Evolutionary conservation across 352 stramenopile genomes (phyloP).

Genomic region (Globisporangium recalcitrans): DNA sequence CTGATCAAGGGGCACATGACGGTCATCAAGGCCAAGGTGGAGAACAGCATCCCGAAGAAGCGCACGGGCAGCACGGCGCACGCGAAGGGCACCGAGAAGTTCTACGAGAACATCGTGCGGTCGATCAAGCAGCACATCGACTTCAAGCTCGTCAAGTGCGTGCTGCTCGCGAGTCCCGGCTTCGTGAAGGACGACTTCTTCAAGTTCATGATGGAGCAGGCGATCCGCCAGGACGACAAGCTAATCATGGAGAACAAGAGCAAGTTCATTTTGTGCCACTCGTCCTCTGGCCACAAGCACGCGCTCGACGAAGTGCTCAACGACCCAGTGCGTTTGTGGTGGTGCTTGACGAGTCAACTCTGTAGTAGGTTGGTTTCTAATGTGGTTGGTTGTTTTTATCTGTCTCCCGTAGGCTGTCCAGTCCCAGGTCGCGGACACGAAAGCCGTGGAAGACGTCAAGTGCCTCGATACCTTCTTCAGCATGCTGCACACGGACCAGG

Average conservation of each 20-base stretch:
- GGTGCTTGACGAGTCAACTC: background rate
- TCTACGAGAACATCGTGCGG: conserved; percentile 96
- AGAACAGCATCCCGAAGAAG: conserved; percentile 97
- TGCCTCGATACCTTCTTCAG: conserved; percentile 93
- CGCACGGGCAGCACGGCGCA: conserved; percentile 91
- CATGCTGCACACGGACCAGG: conserved; percentile 94
- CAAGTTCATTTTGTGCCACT: conserved; percentile 95
- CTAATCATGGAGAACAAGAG: conserved; percentile 93
- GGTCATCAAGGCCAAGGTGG: conserved; percentile 92
- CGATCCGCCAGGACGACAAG: conserved; percentile 91
- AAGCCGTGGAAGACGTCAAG: conserved; percentile 90
- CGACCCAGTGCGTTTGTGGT: conserved; percentile 48
- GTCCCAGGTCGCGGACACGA: conserved; percentile 93
- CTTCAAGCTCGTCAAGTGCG: conserved; percentile 95
- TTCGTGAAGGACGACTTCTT: conserved; percentile 98
- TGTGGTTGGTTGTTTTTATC: background rate
- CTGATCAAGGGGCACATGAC: conserved; percentile 97
- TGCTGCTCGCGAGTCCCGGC: conserved; percentile 94
- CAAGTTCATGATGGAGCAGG: conserved; percentile 92
- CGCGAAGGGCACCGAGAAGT: conserved; percentile 92
- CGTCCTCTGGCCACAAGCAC: conserved; percentile 96
- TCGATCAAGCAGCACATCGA: conserved; percentile 95
- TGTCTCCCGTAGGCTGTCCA: conserved; percentile 55
- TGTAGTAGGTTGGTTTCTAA: background rate
- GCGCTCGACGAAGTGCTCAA: conserved; percentile 96